A percentile compares a stretch with the other conserved stretches of the same genome.
phyloP scores from a whole-genome alignment of 306 rosid genomes.

The Ormosia emarginata region DNA sequence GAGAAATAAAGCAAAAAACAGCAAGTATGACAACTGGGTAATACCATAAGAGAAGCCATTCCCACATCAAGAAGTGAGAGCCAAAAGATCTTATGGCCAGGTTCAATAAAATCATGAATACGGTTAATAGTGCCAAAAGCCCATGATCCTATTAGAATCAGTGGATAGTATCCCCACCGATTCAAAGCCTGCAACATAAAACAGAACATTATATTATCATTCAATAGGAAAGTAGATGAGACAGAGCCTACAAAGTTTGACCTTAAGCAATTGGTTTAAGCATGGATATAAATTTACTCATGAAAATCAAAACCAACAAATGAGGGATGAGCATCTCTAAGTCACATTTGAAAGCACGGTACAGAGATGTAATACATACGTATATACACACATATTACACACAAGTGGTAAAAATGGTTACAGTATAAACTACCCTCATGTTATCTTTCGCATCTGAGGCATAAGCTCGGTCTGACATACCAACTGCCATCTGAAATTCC shows the following conservation, averaged over 20 bases:
- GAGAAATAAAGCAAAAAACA: constrained; percentile 10
- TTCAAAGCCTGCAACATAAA: constrained; percentile 67
- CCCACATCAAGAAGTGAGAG: constrained; percentile 93
- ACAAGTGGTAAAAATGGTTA: background rate
- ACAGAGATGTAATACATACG: background rate
- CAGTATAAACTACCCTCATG: constrained; percentile 66
- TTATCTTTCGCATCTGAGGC: constrained; percentile 77
- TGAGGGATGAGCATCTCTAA: background rate
- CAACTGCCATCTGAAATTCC: constrained; percentile 90
- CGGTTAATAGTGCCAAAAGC: constrained; percentile 94
- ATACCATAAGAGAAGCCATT: constrained; percentile 90
- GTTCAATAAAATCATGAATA: constrained; percentile 90
- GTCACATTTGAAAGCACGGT: background rate
- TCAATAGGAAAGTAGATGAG: constrained; percentile 1
- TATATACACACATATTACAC: background rate
- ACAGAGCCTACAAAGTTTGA: background rate
- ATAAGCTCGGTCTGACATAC: constrained; percentile 73
- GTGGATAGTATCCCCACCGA: constrained; percentile 97
- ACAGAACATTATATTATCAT: background rate
- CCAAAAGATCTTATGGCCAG: constrained; percentile 88
- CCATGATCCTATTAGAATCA: constrained; percentile 94
- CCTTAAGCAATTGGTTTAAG: background rate
- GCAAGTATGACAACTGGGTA: background rate
- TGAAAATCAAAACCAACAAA: background rate
- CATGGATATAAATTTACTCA: background rate